Percentiles rank a stretch among this genome's conserved stretches.
Evolutionary conservation across 768 basidiomycete genomes (phyloP).

Genomic region (Leccinum truebloodii): DNA sequence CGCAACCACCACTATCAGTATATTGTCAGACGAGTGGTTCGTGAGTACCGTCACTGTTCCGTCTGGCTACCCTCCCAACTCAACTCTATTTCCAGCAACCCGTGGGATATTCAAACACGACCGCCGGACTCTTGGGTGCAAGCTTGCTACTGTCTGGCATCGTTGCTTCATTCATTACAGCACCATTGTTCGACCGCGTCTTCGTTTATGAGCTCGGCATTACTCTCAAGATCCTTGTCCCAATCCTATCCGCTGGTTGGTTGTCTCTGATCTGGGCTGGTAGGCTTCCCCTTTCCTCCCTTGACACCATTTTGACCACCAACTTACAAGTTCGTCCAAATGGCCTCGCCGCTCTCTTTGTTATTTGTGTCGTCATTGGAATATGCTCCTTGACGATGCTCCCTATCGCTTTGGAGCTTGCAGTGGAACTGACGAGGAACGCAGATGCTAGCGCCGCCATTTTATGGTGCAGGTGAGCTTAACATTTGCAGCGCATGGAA

Average conservation of each 20-base stretch:
- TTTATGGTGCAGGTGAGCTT: conserved; percentile 70
- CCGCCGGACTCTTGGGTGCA: conserved; percentile 72
- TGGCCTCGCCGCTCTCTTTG: conserved; percentile 61
- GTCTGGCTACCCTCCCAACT: neutral
- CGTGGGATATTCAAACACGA: conserved; percentile 64
- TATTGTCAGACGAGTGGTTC: conserved; percentile 68
- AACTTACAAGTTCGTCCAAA: conserved; percentile 54
- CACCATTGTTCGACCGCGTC: conserved; percentile 82
- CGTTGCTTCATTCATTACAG: conserved; percentile 61
- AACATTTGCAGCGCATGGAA: neutral
- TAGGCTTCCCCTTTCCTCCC: conserved; percentile 32
- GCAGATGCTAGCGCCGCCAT: conserved; percentile 75
- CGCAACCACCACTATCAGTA: conserved; percentile 64
- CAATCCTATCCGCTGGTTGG: conserved; percentile 64
- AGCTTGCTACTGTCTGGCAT: conserved; percentile 70
- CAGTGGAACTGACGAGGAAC: conserved; percentile 77
- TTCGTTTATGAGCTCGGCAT: conserved; percentile 71
- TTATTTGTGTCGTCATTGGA: conserved; percentile 70
- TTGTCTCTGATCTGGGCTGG: conserved; percentile 81
- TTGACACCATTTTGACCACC: neutral
- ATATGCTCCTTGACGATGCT: conserved; percentile 65
- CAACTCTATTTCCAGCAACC: conserved; percentile 50
- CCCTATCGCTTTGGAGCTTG: conserved; percentile 76
- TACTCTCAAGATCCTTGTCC: conserved; percentile 59
- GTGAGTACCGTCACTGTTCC: conserved; percentile 39